These are phyloP conservation scores for Aspergillus coremiiformis DNA, from an alignment of 495 filamentous ascomycete genomes.

Conservation along the genomic window DNA sequence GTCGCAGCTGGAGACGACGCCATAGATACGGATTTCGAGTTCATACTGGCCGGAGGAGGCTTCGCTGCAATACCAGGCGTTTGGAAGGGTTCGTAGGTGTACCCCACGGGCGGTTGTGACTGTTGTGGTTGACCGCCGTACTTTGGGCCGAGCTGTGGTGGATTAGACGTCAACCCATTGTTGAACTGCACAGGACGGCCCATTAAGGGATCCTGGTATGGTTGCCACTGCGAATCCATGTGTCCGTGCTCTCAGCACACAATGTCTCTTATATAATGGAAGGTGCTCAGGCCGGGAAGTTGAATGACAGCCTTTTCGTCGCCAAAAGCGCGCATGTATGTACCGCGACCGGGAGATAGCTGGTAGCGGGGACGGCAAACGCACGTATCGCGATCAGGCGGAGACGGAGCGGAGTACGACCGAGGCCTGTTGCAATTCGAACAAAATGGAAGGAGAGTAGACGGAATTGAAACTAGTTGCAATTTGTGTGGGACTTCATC, in stretches of 20 bases:
- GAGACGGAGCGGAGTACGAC: conserved; percentile 13
- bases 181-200: conserved; percentile 38
- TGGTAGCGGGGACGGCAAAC: conserved; percentile 26
- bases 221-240: conserved; percentile 50
- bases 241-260: conserved; percentile 6
- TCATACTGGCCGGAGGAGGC: conserved; percentile 44
- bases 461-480: conserved; percentile 19
- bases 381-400: conserved; percentile 26
- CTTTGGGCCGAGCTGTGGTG: conserved; percentile 35
- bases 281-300: conserved; percentile 5
- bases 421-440: conserved; percentile 18
- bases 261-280: conserved; percentile 1
- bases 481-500: conserved; percentile 24
- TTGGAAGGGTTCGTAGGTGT: conserved; percentile 70
- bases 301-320: conserved; percentile 14
- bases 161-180: conserved; percentile 34
- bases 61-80: conserved; percentile 36
- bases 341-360: conserved; percentile 29
- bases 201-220: conserved; percentile 42
- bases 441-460: conserved; percentile 7
- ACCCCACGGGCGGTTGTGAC: conserved; percentile 56
- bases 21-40: conserved; percentile 47
- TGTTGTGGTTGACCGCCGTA: conserved; percentile 43
- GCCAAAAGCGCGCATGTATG: conserved; percentile 26
- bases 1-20: conserved; percentile 58